These are phyloP conservation scores for Leucosporidium scottii DNA, from an alignment of 768 basidiomycete species.

Conservation along the genomic window DNA sequence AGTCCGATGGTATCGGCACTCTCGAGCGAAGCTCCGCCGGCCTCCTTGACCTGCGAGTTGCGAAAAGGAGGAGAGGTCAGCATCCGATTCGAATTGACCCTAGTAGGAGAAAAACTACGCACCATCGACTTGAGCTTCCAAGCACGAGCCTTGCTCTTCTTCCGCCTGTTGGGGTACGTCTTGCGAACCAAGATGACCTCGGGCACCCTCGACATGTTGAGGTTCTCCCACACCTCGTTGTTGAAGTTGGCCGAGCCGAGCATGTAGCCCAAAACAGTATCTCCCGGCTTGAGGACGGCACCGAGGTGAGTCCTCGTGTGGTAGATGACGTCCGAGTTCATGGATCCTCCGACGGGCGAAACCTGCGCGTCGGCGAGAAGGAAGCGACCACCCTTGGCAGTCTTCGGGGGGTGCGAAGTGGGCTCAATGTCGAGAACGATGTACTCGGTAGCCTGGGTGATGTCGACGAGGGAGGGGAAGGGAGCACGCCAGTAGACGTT, in stretches of 20 bases:
- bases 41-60: slow-evolving; percentile 38
- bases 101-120: slow-evolving; percentile 44
- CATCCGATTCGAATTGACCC: neutral
- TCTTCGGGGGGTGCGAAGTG: slow-evolving; percentile 45
- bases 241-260: slow-evolving; percentile 88
- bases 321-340: slow-evolving; percentile 68
- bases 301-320: slow-evolving; percentile 97
- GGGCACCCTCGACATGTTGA: slow-evolving; percentile 57
- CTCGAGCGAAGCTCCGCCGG: slow-evolving; percentile 51
- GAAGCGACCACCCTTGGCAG: slow-evolving; percentile 57
- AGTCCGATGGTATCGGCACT: slow-evolving; percentile 64
- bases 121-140: slow-evolving; percentile 83
- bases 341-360: slow-evolving; percentile 62
- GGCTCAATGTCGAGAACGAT: slow-evolving; percentile 90
- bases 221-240: slow-evolving; percentile 61
- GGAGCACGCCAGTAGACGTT: slow-evolving; percentile 85
- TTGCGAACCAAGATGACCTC: slow-evolving; percentile 93
- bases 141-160: slow-evolving; percentile 73
- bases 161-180: slow-evolving; percentile 84
- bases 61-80: neutral
- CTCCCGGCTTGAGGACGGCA: slow-evolving; percentile 85
- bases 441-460: slow-evolving; percentile 86
- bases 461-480: slow-evolving; percentile 72
- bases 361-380: slow-evolving; percentile 86
- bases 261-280: slow-evolving; percentile 84